phyloP scores from a whole-genome alignment of 371 early-diverging fungal species.

The Rhizomucor pusillus region DNA sequence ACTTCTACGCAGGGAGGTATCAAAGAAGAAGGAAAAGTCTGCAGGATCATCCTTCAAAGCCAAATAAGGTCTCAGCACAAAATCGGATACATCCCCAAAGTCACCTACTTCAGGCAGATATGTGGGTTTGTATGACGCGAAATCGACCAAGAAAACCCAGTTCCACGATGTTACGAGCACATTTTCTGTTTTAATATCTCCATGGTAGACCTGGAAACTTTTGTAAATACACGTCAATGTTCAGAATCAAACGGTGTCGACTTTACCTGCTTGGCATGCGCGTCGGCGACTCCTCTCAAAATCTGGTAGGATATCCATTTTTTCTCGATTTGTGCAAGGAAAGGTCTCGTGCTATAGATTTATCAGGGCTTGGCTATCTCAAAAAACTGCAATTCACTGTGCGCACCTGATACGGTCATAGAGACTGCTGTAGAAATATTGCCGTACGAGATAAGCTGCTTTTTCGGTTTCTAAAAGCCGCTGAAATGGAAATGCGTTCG shows the following conservation, averaged over 20 bases:
- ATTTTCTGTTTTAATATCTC: conserved; percentile 91
- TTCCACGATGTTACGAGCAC: conserved; percentile 78
- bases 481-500: conserved; percentile 80
- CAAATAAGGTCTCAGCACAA: too few species aligned
- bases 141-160: conserved; percentile 87
- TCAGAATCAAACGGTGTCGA: not conserved
- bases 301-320: conserved; percentile 94
- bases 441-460: conserved; percentile 87
- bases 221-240: too few species aligned
- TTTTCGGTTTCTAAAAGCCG: conserved; percentile 84
- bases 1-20: conserved; percentile 79
- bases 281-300: conserved; percentile 72
- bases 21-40: conserved; percentile 93
- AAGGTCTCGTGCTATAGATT: conserved; percentile 84
- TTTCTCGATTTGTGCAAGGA: conserved; percentile 81
- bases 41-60: conserved; percentile 79
- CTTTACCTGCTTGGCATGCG: conserved; percentile 59
- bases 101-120: conserved; percentile 78
- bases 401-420: conserved; percentile 90
- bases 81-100: not conserved
- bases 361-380: conserved; percentile 1
- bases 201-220: conserved; percentile 84
- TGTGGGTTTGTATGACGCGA: conserved; percentile 89
- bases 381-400: not conserved
- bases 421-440: conserved; percentile 82